Evolutionary conservation across 169 alveolate genomes (phyloP).

Genomic region (Cystoisospora suis): DNA sequence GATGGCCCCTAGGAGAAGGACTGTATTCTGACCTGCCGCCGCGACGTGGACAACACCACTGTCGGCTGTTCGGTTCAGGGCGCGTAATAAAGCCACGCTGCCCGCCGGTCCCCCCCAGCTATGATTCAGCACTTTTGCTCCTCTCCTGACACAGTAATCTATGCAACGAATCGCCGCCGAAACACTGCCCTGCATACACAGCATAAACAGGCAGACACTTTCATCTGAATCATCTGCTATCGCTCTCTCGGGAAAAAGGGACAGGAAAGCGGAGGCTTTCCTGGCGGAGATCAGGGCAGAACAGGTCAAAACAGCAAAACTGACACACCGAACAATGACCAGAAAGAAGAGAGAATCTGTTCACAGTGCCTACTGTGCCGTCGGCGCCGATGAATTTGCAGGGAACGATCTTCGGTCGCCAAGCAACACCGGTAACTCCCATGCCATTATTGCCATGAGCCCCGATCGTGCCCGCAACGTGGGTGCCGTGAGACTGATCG

Average conservation of each 20-base stretch:
- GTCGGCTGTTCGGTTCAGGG: neutral
- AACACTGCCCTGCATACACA: neutral
- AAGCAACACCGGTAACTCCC: slow-evolving; percentile 69
- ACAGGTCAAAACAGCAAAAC: too few relatives aligned
- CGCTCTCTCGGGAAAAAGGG: too few relatives aligned
- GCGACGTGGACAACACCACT: neutral
- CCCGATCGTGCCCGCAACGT: slow-evolving; percentile 79
- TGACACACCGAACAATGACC: too few relatives aligned
- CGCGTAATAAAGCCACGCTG: neutral
- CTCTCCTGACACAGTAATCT: neutral
- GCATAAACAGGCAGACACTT: too few relatives aligned
- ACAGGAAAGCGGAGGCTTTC: too few relatives aligned
- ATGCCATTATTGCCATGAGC: slow-evolving; percentile 74
- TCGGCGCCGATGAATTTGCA: neutral
- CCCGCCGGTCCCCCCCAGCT: neutral
- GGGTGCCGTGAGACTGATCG: slow-evolving; percentile 80
- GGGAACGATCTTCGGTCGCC: slow-evolving; percentile 24
- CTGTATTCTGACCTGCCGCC: neutral
- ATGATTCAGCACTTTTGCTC: neutral
- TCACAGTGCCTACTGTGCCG: neutral
- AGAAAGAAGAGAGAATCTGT: too few relatives aligned
- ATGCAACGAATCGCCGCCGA: neutral
- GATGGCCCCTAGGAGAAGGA: too few relatives aligned
- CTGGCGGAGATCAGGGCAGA: too few relatives aligned
- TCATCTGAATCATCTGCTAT: too few relatives aligned